These are phyloP conservation scores for Pseudomassariella vexata DNA, from an alignment of 2,329 filamentous ascomycete genomes.

Conservation along the genomic window DNA sequence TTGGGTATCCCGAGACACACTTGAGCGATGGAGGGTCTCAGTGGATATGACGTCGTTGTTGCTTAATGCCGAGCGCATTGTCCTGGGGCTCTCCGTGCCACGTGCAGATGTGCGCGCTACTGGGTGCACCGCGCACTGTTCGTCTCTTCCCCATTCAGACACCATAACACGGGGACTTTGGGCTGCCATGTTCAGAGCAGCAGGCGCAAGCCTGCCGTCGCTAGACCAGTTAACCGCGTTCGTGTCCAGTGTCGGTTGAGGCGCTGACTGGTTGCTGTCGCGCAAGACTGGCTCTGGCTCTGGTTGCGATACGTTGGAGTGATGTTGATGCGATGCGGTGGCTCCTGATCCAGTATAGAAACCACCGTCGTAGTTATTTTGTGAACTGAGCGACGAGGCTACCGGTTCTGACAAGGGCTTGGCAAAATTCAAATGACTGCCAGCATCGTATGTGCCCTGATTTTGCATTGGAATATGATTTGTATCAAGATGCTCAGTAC, in stretches of 20 bases:
- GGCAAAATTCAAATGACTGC: slow-evolving; percentile 25
- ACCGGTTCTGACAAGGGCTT: too few relatives aligned
- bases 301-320: too few relatives aligned
- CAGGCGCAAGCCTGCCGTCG: slow-evolving; percentile 39
- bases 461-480: neutral
- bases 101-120: slow-evolving; percentile 32
- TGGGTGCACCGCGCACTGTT: slow-evolving; percentile 26
- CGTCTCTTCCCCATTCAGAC: slow-evolving; percentile 47
- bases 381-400: too few relatives aligned
- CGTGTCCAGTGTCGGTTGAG: slow-evolving; percentile 43
- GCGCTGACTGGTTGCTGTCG: slow-evolving; percentile 23
- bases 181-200: slow-evolving; percentile 33
- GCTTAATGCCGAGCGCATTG: slow-evolving; percentile 27
- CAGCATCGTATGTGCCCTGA: neutral
- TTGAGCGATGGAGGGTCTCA: slow-evolving; percentile 13
- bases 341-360: too few relatives aligned
- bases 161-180: slow-evolving; percentile 52
- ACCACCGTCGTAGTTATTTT: too few relatives aligned
- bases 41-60: slow-evolving; percentile 32
- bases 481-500: neutral
- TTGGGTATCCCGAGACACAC: slow-evolving; percentile 30
- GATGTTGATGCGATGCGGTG: too few relatives aligned
- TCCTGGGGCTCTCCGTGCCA: slow-evolving; percentile 27
- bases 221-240: slow-evolving; percentile 37
- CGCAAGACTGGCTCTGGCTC: slow-evolving; percentile 28